Evolutionary conservation across 1,284 basidiomycete species (phyloP).

Genomic region (Pisolithus thermaeus): DNA sequence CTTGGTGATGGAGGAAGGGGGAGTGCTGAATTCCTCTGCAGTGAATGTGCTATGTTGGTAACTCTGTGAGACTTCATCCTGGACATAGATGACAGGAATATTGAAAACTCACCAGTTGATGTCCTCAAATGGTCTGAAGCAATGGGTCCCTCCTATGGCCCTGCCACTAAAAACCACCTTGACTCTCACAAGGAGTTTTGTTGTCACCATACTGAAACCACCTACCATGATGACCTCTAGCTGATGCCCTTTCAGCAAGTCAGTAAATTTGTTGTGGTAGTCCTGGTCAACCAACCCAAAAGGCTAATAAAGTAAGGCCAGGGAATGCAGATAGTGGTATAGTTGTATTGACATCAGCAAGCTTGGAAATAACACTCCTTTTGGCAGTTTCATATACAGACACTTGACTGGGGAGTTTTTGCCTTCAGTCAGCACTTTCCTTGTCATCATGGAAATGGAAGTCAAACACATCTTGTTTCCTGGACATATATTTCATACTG

Average conservation of each 20-base stretch:
- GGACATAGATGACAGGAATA: conserved; percentile 78
- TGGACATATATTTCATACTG: conserved; percentile 72
- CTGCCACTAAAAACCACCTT: conserved; percentile 45
- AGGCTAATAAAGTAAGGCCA: conserved; percentile 3
- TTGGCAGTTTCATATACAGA: conserved; percentile 87
- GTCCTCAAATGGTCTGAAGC: conserved; percentile 24
- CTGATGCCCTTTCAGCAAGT: conserved; percentile 74
- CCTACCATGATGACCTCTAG: conserved; percentile 90
- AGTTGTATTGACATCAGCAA: conserved; percentile 59
- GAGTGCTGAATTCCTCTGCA: conserved; percentile 69
- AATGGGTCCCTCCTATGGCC: conserved; percentile 13
- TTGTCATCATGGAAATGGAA: conserved; percentile 69
- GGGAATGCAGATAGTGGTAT: conserved; percentile 2
- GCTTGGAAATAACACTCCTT: conserved; percentile 67
- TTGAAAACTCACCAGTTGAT: conserved; percentile 41
- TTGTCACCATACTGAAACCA: conserved; percentile 81
- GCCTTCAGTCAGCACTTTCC: conserved; percentile 54
- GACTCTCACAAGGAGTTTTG: conserved; percentile 62
- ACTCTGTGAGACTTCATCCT: conserved; percentile 90
- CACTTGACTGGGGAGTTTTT: conserved; percentile 81
- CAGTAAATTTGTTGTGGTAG: conserved; percentile 68
- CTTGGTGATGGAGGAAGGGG: conserved; percentile 72
- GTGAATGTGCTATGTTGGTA: conserved; percentile 61
- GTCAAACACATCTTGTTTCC: conserved; percentile 57
- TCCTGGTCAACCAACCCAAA: conserved; percentile 55